These are phyloP conservation scores for Aspergillus chevalieri DNA, from an alignment of 2,329 filamentous ascomycete species.

Conservation along the genomic window DNA sequence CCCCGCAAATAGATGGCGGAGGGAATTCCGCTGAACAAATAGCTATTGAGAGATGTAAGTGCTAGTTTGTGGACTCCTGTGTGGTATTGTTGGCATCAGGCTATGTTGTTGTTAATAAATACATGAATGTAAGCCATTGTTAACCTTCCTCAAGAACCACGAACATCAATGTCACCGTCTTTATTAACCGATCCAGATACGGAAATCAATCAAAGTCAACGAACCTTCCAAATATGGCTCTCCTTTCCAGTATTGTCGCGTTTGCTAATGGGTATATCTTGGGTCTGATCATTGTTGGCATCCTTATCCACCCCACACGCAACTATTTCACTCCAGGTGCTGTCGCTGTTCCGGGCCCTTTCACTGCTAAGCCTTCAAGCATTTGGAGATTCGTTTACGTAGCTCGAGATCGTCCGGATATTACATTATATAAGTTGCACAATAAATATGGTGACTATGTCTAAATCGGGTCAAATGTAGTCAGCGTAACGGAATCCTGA, in stretches of 20 bases:
- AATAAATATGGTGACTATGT: neutral
- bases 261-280: constrained; percentile 2
- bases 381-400: constrained; percentile 14
- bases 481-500: constrained; percentile 16
- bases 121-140: too few species aligned
- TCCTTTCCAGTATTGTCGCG: constrained; percentile 6
- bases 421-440: constrained; percentile 6
- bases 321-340: constrained; percentile 11
- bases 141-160: too few species aligned
- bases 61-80: neutral
- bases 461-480: constrained; percentile 10
- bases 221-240: neutral
- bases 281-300: constrained; percentile 1
- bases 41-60: neutral
- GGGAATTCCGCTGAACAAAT: neutral
- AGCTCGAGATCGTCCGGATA: constrained; percentile 10
- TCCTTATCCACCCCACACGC: constrained; percentile 5
- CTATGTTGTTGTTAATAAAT: too few species aligned
- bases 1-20: neutral
- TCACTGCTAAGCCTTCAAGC: constrained; percentile 10
- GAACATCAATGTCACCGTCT: too few species aligned
- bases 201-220: neutral
- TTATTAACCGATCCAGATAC: neutral
- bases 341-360: constrained; percentile 8
- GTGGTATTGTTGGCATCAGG: neutral